Percentiles rank a stretch among this genome's conserved stretches.
Conservation (phyloP, 257 asterid species). For the Nicotiana paniculata region DNA sequence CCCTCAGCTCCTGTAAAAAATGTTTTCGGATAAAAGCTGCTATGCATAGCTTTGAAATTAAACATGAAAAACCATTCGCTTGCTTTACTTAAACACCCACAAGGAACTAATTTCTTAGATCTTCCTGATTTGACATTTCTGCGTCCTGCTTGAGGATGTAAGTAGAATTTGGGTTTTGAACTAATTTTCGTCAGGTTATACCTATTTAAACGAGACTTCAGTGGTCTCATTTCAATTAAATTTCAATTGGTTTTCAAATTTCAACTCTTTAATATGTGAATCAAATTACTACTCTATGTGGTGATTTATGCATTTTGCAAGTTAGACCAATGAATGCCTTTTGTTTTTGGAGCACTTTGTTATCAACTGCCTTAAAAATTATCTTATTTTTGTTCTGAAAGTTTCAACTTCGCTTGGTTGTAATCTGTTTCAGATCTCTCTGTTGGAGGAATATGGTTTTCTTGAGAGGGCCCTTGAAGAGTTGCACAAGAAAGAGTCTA, state of each 20-base stretch:
- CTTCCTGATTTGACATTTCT: neutral
- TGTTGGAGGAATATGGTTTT: constrained; percentile 86
- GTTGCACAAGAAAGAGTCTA: constrained; percentile 73
- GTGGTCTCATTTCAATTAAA: neutral
- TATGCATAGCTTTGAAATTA: neutral
- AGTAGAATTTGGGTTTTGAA: neutral
- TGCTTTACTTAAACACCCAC: neutral
- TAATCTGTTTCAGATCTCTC: constrained; percentile 52
- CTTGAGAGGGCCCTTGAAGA: constrained; percentile 85
- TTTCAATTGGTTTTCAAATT: neutral
- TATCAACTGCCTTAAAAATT: neutral
- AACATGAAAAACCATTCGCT: neutral
- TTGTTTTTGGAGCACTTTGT: neutral
- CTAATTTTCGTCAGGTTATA: neutral
- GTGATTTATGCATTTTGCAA: neutral
- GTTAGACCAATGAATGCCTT: neutral
- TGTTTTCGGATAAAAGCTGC: neutral
- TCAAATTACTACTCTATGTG: neutral
- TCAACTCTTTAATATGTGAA: constrained; percentile 2
- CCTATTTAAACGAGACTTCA: neutral
- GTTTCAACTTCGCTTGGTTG: constrained; percentile 2
- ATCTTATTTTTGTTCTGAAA: constrained; percentile 4
- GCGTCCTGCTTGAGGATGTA: neutral
- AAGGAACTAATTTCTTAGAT: neutral
- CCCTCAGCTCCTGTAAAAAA: neutral